Evolutionary conservation across 208 protist species (phyloP).

Genomic region (Acanthamoeba quina): DNA sequence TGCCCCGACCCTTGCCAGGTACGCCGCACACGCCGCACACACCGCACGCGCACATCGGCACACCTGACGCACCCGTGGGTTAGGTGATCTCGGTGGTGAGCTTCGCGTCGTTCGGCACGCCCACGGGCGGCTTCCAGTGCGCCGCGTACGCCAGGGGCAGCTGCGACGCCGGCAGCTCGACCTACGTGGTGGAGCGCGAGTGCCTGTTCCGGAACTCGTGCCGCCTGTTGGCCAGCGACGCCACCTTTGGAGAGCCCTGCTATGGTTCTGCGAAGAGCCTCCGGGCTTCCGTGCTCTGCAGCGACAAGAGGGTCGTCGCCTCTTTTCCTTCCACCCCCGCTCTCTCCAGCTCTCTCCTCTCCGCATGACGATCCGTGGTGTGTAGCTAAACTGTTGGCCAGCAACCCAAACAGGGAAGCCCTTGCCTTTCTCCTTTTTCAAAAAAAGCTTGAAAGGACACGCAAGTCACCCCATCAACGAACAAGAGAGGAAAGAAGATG

Average conservation of each 20-base stretch:
- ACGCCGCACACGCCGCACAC: neutral
- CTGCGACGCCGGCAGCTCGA: neutral
- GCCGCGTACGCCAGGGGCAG: neutral
- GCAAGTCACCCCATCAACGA: neutral
- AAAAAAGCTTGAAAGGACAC: too few species aligned
- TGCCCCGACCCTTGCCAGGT: neutral
- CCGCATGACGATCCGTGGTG: too few species aligned
- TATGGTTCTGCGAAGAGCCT: neutral
- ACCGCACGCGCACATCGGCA: too few species aligned
- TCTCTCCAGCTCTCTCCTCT: neutral
- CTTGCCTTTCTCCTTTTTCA: too few species aligned
- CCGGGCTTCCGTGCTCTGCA: neutral
- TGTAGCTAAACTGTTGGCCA: too few species aligned
- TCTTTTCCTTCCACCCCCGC: neutral
- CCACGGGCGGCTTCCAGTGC: neutral
- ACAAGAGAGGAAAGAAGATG: neutral
- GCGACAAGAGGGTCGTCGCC: neutral
- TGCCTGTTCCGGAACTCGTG: slow-evolving; percentile 2
- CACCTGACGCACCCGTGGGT: neutral
- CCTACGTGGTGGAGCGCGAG: slow-evolving; percentile 5
- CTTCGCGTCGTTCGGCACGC: slow-evolving; percentile 5
- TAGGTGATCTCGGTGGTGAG: slow-evolving; percentile 2
- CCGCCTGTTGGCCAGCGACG: neutral
- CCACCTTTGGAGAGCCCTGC: neutral
- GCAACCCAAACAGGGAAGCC: too few species aligned